Evolutionary conservation across 352 stramenopile species (phyloP).

Genomic region (Phytophthora pisi): DNA sequence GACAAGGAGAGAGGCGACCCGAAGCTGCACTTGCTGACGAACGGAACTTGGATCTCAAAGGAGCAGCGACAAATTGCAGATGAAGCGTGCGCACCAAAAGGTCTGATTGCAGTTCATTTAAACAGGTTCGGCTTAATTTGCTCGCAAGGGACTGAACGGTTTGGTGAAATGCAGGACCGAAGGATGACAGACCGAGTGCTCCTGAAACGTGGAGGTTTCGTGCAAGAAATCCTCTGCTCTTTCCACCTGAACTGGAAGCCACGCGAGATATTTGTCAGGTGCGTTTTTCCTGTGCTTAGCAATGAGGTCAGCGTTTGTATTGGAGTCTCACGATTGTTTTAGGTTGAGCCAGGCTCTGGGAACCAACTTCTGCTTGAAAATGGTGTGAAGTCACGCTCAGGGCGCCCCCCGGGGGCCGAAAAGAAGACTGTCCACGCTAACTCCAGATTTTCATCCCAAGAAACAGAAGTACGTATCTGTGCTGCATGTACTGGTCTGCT

Average conservation of each 20-base stretch:
- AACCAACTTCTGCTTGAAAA: conserved; percentile 54
- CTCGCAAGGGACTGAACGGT: background rate
- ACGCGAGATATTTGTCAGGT: conserved; percentile 72
- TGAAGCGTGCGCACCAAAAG: conserved; percentile 62
- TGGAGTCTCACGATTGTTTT: background rate
- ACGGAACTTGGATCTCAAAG: conserved; percentile 79
- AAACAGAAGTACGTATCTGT: conserved; percentile 28
- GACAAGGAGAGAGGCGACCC: conserved; percentile 56
- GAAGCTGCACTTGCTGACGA: conserved; percentile 69
- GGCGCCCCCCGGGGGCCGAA: conserved; percentile 35
- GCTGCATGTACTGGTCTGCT: background rate
- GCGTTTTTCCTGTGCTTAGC: background rate
- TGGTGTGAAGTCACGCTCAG: conserved; percentile 24
- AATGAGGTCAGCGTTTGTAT: background rate
- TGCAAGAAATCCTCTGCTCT: conserved; percentile 77
- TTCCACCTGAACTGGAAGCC: conserved; percentile 67
- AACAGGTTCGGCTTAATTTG: background rate
- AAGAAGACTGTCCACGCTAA: conserved; percentile 77
- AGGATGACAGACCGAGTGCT: conserved; percentile 64
- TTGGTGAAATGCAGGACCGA: conserved; percentile 39
- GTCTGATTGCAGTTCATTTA: conserved; percentile 14
- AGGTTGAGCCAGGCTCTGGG: conserved; percentile 31
- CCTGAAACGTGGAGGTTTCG: conserved; percentile 81
- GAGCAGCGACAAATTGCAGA: conserved; percentile 67
- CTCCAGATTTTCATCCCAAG: conserved; percentile 57